Base-by-base conservation (phyloP, 208 protist genomes). In the Trypanosoma platydactyli region DNA sequence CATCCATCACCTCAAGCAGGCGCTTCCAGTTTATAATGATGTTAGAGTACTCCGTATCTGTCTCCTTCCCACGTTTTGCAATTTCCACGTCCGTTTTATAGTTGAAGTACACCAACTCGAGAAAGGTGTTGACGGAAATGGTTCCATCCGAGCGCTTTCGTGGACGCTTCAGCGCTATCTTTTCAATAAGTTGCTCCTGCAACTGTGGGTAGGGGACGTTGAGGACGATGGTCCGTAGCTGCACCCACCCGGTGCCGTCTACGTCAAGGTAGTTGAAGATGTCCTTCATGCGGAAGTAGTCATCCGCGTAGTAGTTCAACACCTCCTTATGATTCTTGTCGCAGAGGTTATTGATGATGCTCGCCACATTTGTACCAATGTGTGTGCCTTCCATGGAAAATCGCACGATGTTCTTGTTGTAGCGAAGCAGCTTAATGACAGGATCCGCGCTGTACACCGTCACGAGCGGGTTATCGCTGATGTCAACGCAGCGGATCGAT, bases 131-230 rank as follows among this genome's bases (percentile, higher is more conserved):
- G 66, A 86, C 78, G 63, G 66, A 73, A 54, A 94, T 91, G 33
- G 78, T 81, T 68, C 77, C 79, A 67, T 94, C 75, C 0, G 74
- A 81, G 62, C 83, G 85, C 71, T 89, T 88, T 42, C 68, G 65
- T 0, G 82, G 82, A 52, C 84, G 66, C 69, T 81, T 83, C 30
- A 65, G 50, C 30, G 84, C 82, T 63, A 94, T 88, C 40, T 80
- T 73, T 74, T 94, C 84, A n/a, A 90, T 81, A 25, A 94, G 79
- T 74, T 91, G 88, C 73, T 94, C 88, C 68, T 91, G 88, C 45
- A 94, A 68, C 6, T 89, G 79, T 0, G 88, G 88, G 71, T 79
- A 91, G 1, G 83, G 83, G 40, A 76, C 83, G 69, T 88, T 89
- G 3, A 89, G 58, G 29, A 89, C 81, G 42, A 94, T 77, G 16